Base-by-base conservation (phyloP, 805 yeast species). In the Clavispora santaluciae region DNA sequence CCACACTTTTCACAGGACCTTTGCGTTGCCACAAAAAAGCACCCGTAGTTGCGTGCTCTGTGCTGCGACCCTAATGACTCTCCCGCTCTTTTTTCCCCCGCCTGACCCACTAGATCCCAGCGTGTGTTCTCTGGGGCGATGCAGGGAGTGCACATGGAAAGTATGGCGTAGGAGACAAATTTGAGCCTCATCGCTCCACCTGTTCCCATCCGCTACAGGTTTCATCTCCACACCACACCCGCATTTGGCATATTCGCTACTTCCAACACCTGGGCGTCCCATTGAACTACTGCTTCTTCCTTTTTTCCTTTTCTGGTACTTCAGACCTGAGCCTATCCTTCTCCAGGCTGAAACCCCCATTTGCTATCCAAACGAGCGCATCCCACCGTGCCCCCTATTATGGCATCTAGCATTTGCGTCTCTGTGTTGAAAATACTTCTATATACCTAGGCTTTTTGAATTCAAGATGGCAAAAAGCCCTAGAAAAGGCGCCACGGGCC, bases 391-490 rank as follows among this genome's bases (percentile, higher is more conserved):
- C 17, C 3, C 20, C 36, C 22, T 35, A 41, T 33, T 18, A 41
- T 41, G 44, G 41, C n/a, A 29, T 5, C 38, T 11, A 28, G 40
- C 34, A 18, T 34, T 31, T 18, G 24, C 18, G 23, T 38, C 31
- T 29, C 38, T 16, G 35, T 28, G 15, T 41, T 41, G 41, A 41
- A 41, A 29, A 37, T 41, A 16, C 44, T 36, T 29, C 35, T 37
- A 41, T 28, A 28, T 23, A 16, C 30, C 18, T 40, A 44, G 28
- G 16, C 18, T 16, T 20, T n/a, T 13, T 15, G 31, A 11, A 37
- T 23, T 21, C 16, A 11, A 9, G 23, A 62, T 63, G 68, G 65
- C 65, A 25, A 63, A 62, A 44, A 57, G 63, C 42, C 64, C 66
- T 29, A 57, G 64, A 50, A 60, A 57, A 42, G 40, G 47, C 36